Base-by-base conservation (phyloP, 139 green algal species). In the Gonium pectorale region DNA sequence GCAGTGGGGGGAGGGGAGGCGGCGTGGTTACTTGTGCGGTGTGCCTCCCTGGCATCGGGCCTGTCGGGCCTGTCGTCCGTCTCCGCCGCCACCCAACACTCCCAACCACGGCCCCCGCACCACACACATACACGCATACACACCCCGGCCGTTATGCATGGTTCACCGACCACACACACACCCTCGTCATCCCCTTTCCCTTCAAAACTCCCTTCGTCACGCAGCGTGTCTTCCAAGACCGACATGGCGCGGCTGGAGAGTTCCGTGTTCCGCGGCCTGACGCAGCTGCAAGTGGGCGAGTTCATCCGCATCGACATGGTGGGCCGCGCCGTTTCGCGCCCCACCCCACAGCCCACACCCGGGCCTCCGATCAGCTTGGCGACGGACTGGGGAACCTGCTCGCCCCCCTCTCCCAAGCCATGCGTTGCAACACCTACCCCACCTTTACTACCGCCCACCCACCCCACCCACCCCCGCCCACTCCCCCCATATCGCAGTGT, bases 251-350 rank as follows among this genome's bases (percentile, higher is more conserved):
- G 37, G 35, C 72, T 80, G 52, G 35, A 38, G 6, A 4, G 19
- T 13, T 7, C 43, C 29, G 5, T 80, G 26, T 26, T 26, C 22
- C 13, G 7, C 3, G 52, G 9, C 0, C 24, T 80, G 19, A 68
- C 13, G 26, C 33, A 35, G 0, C 54, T 80, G 22, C 22, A 52
- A 22, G 22, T 3, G 17, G 72, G 54, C 38, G 35, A 54, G 3
- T 80, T 41, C 35, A 8, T 68, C 22, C 51, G 51, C 7, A 2
- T 80, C 19, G 35, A 80, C 52, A 80, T 68, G 72, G 72, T 80
- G 52, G 33, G 70, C 24, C 13, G 27, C 49, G 17, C 13, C 49
- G 49, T 26, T 13, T 56, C 56, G 6, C 56, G n/a, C n/a, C n/a
- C n/a, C n/a, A n/a, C n/a, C n/a, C n/a, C n/a, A n/a, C n/a, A n/a